Evolutionary conservation across 2,329 filamentous ascomycete genomes (phyloP).

Genomic region (Parastagonospora nodorum): DNA sequence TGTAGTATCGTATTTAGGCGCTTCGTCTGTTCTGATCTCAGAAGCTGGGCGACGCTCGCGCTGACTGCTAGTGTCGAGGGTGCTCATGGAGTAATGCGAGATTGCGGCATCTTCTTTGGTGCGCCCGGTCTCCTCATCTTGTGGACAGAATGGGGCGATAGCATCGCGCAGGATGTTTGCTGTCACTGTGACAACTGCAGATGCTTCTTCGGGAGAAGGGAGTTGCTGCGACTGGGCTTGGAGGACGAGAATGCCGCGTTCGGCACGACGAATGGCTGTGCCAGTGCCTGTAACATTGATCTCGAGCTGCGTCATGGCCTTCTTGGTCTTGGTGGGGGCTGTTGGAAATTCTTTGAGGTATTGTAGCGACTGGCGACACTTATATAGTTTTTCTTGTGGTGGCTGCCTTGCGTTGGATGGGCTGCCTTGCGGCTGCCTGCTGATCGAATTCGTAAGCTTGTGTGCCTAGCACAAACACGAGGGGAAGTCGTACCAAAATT

Average conservation of each 20-base stretch:
- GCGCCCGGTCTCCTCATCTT: conserved; percentile 6
- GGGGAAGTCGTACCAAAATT: too few species aligned
- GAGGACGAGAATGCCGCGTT: conserved; percentile 10
- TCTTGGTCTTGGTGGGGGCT: background rate
- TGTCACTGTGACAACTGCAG: conserved; percentile 4
- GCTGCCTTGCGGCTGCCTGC: too few species aligned
- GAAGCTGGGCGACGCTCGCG: background rate
- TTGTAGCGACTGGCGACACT: background rate
- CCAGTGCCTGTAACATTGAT: conserved; percentile 13
- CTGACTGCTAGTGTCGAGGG: conserved; percentile 10
- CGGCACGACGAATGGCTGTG: conserved; percentile 4
- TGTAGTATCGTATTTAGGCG: background rate
- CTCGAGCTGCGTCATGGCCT: conserved; percentile 4
- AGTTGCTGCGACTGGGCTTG: conserved; percentile 8
- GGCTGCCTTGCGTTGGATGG: too few species aligned
- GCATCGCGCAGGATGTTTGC: conserved; percentile 7
- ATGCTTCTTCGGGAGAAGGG: conserved; percentile 9
- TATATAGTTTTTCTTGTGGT: background rate
- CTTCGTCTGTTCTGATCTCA: background rate
- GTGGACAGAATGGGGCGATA: conserved; percentile 12
- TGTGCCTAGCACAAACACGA: too few species aligned
- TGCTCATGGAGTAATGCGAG: conserved; percentile 18
- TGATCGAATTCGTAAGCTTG: too few species aligned
- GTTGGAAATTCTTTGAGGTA: too few species aligned
- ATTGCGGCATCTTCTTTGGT: conserved; percentile 9